These are phyloP conservation scores for Cucurbita maxima DNA, from an alignment of 306 rosid species.

Conservation along the genomic window DNA sequence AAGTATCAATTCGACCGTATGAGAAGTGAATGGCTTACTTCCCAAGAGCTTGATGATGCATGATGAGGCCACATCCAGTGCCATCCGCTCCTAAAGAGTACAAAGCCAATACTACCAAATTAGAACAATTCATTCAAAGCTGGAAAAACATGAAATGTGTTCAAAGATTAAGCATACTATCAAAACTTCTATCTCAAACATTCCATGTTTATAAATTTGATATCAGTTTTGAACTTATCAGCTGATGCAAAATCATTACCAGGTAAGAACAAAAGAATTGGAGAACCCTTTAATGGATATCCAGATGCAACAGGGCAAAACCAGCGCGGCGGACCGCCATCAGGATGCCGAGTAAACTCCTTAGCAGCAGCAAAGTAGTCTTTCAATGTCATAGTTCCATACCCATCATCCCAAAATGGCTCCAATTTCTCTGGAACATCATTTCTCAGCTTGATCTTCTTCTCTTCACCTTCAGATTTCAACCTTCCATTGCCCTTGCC, in stretches of 20 bases:
- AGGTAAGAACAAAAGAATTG: constrained; percentile 60
- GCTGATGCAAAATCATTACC: constrained; percentile 29
- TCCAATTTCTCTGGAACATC: constrained; percentile 21
- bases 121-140: constrained; percentile 3
- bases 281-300: constrained; percentile 38
- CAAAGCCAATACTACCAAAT: constrained; percentile 8
- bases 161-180: neutral
- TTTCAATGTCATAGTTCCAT: constrained; percentile 54
- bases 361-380: constrained; percentile 50
- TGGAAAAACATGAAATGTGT: neutral
- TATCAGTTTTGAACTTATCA: neutral
- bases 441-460: constrained; percentile 2
- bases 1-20: neutral
- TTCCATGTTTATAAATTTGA: neutral
- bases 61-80: constrained; percentile 72
- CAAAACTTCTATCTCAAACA: neutral
- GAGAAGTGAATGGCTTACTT: constrained; percentile 32
- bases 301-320: constrained; percentile 51
- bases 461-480: constrained; percentile 10
- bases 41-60: constrained; percentile 93
- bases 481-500: constrained; percentile 22
- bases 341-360: constrained; percentile 31
- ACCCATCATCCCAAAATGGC: constrained; percentile 75
- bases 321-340: constrained; percentile 93
- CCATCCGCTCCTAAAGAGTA: constrained; percentile 66